Percentiles rank a stretch among this genome's conserved stretches.
Conservation (phyloP, 176 grass and related monocot species). For the Stipa capillata region DNA sequence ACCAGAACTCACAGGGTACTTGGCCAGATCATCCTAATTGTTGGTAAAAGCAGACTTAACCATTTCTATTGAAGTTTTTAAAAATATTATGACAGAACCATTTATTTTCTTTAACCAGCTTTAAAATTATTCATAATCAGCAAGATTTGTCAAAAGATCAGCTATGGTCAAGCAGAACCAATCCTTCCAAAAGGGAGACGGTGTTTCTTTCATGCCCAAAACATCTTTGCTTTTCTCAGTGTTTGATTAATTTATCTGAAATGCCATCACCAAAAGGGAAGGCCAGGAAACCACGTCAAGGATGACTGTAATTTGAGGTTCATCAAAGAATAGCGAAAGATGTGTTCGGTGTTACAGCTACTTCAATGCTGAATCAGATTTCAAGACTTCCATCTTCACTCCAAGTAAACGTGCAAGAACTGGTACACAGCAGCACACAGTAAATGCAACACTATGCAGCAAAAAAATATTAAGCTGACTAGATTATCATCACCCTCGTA, state of each 20-base stretch:
- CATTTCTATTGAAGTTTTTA: not conserved
- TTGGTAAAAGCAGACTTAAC: not conserved
- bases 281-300: not conserved
- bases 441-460: constrained; percentile 7
- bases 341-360: not conserved
- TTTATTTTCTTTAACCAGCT: not conserved
- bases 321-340: not conserved
- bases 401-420: not conserved
- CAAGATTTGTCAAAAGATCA: not conserved
- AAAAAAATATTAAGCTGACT: not conserved
- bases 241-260: not conserved
- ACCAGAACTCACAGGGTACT: not conserved
- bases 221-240: not conserved
- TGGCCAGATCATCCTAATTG: not conserved
- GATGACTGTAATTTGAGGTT: not conserved
- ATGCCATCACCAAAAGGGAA: not conserved
- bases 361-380: constrained; percentile 1
- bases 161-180: not conserved
- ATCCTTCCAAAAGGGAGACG: not conserved
- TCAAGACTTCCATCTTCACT: not conserved
- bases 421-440: not conserved
- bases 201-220: not conserved
- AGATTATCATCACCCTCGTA: not conserved
- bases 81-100: not conserved
- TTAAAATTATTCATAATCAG: constrained; percentile 10